Percentiles rank a stretch among this genome's conserved stretches.
phyloP scores from a whole-genome alignment of 441 rosid species.

The Populus tomentosa region DNA sequence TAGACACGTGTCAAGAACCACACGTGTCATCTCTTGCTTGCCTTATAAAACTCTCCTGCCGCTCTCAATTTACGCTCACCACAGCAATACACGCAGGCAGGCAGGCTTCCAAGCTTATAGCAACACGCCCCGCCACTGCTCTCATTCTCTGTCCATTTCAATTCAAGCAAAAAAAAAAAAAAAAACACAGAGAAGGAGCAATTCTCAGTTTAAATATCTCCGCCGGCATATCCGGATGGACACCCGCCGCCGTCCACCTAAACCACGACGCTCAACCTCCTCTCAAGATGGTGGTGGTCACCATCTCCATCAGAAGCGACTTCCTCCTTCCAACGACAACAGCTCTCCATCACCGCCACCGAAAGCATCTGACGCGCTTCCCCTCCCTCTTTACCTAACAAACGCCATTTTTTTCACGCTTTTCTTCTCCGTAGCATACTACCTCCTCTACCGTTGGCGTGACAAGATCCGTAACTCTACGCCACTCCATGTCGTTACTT shows the following conservation, averaged over 20 bases:
- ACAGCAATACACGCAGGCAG: background rate
- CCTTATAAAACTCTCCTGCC: background rate
- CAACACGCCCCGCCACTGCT: background rate
- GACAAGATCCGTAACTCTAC: conserved; percentile 78
- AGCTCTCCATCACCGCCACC: conserved; percentile 26
- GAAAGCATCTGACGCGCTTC: conserved; percentile 78
- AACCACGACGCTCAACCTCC: conserved; percentile 9
- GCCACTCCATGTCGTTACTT: conserved; percentile 72
- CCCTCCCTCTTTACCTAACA: conserved; percentile 66
- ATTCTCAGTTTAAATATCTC: background rate
- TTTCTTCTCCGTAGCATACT: conserved; percentile 78
- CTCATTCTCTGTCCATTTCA: background rate
- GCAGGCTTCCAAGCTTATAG: no score
- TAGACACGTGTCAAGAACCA: background rate
- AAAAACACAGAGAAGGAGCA: background rate
- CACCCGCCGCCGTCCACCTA: conserved; percentile 26
- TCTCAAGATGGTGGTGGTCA: background rate
- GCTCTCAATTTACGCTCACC: background rate
- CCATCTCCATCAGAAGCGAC: conserved; percentile 15
- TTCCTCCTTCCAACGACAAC: conserved; percentile 6
- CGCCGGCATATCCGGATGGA: conserved; percentile 25
- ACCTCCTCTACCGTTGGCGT: conserved; percentile 76
- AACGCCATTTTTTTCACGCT: conserved; percentile 81
- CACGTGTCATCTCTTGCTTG: background rate
- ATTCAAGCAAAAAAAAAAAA: background rate